Conservation (phyloP, 2,329 filamentous ascomycete species). For the Diaporthe nobilis region DNA sequence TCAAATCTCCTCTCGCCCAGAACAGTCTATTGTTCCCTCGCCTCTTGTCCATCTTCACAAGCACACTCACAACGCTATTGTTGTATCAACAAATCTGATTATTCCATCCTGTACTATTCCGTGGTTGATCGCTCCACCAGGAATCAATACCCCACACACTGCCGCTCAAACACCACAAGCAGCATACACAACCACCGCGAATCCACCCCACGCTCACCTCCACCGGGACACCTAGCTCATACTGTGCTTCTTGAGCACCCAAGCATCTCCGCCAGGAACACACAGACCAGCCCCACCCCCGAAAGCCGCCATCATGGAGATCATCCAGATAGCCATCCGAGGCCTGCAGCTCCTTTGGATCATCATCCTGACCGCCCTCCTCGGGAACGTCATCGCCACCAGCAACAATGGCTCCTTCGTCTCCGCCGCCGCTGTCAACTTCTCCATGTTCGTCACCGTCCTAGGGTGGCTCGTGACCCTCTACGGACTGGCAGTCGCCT, state of each 20-base stretch:
- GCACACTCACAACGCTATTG: not conserved
- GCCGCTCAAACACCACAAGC: not conserved
- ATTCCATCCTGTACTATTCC: not conserved
- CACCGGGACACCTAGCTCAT: conserved; percentile 21
- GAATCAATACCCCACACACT: conserved; percentile 8
- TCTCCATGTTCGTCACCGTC: conserved; percentile 78
- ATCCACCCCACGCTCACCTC: conserved; percentile 4
- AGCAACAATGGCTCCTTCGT: conserved; percentile 58
- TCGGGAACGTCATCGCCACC: conserved; percentile 71
- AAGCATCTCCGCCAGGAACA: conserved; percentile 11
- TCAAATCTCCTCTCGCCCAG: not conserved
- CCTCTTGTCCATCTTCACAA: not conserved
- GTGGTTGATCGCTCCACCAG: not conserved
- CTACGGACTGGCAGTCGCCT: conserved; percentile 70
- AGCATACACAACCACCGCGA: conserved; percentile 8
- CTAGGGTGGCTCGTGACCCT: conserved; percentile 76
- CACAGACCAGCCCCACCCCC: conserved; percentile 24
- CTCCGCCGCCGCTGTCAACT: conserved; percentile 67
- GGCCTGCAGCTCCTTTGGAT: conserved; percentile 65
- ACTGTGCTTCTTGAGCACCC: not conserved
- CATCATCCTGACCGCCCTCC: conserved; percentile 67
- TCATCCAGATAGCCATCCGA: conserved; percentile 64
- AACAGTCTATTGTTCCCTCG: not conserved
- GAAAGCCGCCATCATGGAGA: conserved; percentile 49
- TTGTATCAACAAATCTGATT: not conserved